Conservation (phyloP, 164 flowering plant genomes). For the Protea cynaroides region DNA sequence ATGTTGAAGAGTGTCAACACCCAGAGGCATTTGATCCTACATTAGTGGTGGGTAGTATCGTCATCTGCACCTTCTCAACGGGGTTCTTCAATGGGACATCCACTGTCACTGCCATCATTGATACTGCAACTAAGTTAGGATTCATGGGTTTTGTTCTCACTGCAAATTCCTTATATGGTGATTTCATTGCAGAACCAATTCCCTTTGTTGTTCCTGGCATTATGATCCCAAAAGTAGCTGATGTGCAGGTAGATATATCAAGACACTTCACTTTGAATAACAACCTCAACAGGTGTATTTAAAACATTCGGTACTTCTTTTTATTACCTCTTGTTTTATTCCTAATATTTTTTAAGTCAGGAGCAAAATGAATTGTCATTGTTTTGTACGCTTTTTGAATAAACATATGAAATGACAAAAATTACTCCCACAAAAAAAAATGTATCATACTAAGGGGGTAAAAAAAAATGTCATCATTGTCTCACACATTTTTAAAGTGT, state of each 20-base stretch:
- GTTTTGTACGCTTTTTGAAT: too few species aligned
- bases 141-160: conserved; percentile 62
- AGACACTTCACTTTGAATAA: too few species aligned
- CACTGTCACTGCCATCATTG: conserved; percentile 40
- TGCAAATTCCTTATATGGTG: conserved; percentile 73
- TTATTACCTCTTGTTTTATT: too few species aligned
- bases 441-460: too few species aligned
- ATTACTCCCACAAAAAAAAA: too few species aligned
- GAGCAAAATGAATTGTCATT: too few species aligned
- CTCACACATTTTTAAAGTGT: too few species aligned
- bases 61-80: conserved; percentile 71
- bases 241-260: conserved; percentile 64
- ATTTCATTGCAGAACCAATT: conserved; percentile 66
- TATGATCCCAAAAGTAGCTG: conserved; percentile 61
- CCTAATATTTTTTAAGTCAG: too few species aligned
- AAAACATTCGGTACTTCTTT: too few species aligned
- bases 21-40: conserved; percentile 70
- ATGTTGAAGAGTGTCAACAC: conserved; percentile 76
- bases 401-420: too few species aligned
- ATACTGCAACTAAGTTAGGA: conserved; percentile 54
- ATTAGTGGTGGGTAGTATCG: conserved; percentile 54
- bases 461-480: too few species aligned
- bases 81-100: conserved; percentile 76
- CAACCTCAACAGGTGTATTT: too few species aligned
- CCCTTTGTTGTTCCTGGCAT: conserved; percentile 72